Base-by-base conservation (phyloP, 1,139 yeast genomes). In the Ashbya aceris region DNA sequence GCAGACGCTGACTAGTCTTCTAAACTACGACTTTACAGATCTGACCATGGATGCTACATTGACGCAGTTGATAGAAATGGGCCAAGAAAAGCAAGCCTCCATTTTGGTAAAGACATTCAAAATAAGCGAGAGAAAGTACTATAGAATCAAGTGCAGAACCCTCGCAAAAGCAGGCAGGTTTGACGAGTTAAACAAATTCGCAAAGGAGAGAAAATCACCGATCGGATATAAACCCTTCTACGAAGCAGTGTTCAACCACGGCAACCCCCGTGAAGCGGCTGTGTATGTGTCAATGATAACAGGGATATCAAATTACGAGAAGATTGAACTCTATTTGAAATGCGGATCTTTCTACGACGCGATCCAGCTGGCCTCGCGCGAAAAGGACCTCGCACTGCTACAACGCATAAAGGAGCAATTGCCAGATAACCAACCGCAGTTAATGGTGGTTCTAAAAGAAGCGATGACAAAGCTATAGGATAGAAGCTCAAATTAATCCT, bases 181-280 rank as follows among this genome's bases (percentile, higher is more conserved):
- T 68, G 83, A 79, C 27, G 78, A 76, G 39, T 61, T 89, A 30
- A 74, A 64, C 48, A 63, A 67, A 32, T 69, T 75, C 54, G 68
- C 74, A 0, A 61, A 58, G 1, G 60, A 71, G 8, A 69, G 71
- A 43, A 78, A 74, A 51, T 74, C 93, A 1, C 86, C 89, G 0
- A 82, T 86, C 43, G 93, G 93, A 0, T 83, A 79, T 49, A 72
- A 71, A 48, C 77, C 81, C 1, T 78, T 86, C 49, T 82, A 46
- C 44, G 47, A 49, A 17, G 51, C 54, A 32, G 40, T 58, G 17
- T 45, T 38, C 30, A 48, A 45, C 27, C 44, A 44, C 14, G 55
- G 54, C 1, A 45, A 51, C 35, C 45, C 49, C 32, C 45, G 46
- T 29, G 63, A 61, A 39, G 64, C 66, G 7, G 51, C 53, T 2